Base-by-base conservation (phyloP, 345 rosid species). In the Luvunga scandens region DNA sequence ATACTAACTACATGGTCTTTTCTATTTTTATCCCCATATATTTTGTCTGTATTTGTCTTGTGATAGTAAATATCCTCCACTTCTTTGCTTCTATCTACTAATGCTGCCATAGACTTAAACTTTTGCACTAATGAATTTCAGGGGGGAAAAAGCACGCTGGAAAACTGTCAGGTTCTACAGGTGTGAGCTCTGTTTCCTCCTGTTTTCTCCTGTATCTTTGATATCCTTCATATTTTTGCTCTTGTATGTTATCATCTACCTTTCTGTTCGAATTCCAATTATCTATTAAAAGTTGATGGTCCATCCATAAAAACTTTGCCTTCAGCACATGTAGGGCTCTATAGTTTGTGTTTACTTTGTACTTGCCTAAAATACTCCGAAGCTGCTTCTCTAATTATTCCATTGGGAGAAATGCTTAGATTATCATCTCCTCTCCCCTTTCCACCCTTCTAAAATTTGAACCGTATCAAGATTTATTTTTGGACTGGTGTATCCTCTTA, bases 61-160 rank as follows among this genome's bases (percentile, higher is more conserved):
- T 42, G 55, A 12, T 25, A 3, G n/a, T n/a, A n/a, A 10, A n/a
- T 72, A 24, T 4, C 4, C 13, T 9, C 33, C 61, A 6, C 3
- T 25, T 71, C 21, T 34, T 38, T 30, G 36, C 25, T 30, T 53
- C 10, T 55, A 5, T 38, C 50, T n/a, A 7, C 4, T 13, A 69
- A 9, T 24, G 72, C 72, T 36, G 61, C 64, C 7, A 0, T 7
- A 24, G 22, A 34, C 34, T 38, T 60, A 14, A 73, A 16, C 21
- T 59, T 73, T 36, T 24, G 21, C 34, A 39, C 3, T 68, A 31
- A 53, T 69, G 48, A 60, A 55, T 82, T 80, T 72, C 86, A 93
- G 99, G 99, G 99, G n/a, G 99, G 99, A 24, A 85, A 92, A 86
- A 96, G 97, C 93, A 91, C 95, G 0, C 81, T 93, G 76, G 97